A percentile compares a stretch with the other conserved stretches of the same genome.
Conservation (phyloP, 2,329 filamentous ascomycete species). For the Talaromyces verruculosus region DNA sequence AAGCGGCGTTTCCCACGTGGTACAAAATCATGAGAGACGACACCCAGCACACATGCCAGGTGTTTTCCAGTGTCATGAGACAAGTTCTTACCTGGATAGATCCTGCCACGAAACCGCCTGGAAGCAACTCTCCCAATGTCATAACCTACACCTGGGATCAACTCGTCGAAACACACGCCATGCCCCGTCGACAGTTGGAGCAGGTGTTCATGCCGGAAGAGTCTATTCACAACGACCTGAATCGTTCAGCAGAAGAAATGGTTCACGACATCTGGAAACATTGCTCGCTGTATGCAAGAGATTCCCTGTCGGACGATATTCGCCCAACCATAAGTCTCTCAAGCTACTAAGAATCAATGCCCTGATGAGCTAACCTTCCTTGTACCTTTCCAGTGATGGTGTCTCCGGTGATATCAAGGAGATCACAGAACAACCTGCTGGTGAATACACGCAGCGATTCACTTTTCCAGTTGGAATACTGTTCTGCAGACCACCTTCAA, state of each 20-base stretch:
- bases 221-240: neutral
- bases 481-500: neutral
- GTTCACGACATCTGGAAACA: neutral
- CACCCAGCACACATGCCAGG: too few relatives aligned
- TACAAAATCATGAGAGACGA: too few relatives aligned
- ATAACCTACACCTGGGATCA: too few relatives aligned
- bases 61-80: neutral
- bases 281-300: neutral
- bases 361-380: neutral
- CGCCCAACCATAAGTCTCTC: neutral
- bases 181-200: neutral
- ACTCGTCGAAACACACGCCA: neutral
- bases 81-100: neutral
- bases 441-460: neutral
- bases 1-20: too few relatives aligned
- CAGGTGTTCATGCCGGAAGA: neutral
- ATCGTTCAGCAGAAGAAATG: neutral
- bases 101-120: too few relatives aligned
- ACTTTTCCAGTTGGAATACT: neutral
- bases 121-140: too few relatives aligned
- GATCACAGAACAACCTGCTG: neutral
- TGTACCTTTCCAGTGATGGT: neutral
- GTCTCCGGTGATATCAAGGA: neutral
- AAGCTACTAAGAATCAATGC: neutral
- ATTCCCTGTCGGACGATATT: neutral